phyloP scores from a whole-genome alignment of 1,284 basidiomycete genomes.

The Vanrija sp. region DNA sequence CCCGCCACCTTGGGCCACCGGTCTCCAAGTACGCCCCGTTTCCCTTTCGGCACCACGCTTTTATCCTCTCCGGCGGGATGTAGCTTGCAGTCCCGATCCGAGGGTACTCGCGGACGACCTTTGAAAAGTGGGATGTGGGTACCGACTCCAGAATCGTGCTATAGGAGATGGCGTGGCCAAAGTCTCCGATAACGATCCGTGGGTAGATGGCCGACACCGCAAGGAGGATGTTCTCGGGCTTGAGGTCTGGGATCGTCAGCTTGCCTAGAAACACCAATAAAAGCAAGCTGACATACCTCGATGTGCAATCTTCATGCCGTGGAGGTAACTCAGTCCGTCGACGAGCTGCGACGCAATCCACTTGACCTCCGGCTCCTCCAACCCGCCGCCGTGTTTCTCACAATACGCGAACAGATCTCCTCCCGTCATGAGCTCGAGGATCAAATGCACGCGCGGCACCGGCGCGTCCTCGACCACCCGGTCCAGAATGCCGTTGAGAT shows the following conservation, averaged over 20 bases:
- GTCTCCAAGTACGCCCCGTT: not conserved
- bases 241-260: conserved; percentile 1
- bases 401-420: conserved; percentile 76
- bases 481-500: conserved; percentile 71
- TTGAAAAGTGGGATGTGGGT: not conserved
- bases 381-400: conserved; percentile 49
- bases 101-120: not conserved
- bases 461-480: conserved; percentile 57
- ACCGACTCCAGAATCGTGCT: conserved; percentile 1
- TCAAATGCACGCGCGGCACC: conserved; percentile 54
- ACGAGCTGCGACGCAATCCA: conserved; percentile 78
- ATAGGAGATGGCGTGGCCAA: conserved; percentile 54
- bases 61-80: conserved; percentile 23
- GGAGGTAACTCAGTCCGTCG: conserved; percentile 67
- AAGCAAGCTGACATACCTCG: conserved; percentile 55
- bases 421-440: conserved; percentile 69
- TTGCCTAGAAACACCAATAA: not conserved
- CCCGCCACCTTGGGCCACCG: conserved; percentile 1
- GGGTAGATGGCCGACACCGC: conserved; percentile 71
- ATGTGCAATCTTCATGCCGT: conserved; percentile 70
- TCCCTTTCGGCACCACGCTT: conserved; percentile 4
- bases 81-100: conserved; percentile 19
- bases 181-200: conserved; percentile 75
- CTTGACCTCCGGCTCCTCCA: conserved; percentile 74
- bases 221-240: conserved; percentile 55